Evolutionary conservation across 2,329 filamentous ascomycete species (phyloP), one percentile per base, ranked within the genome.

Genomic region (Hypomyces rosellus): DNA sequence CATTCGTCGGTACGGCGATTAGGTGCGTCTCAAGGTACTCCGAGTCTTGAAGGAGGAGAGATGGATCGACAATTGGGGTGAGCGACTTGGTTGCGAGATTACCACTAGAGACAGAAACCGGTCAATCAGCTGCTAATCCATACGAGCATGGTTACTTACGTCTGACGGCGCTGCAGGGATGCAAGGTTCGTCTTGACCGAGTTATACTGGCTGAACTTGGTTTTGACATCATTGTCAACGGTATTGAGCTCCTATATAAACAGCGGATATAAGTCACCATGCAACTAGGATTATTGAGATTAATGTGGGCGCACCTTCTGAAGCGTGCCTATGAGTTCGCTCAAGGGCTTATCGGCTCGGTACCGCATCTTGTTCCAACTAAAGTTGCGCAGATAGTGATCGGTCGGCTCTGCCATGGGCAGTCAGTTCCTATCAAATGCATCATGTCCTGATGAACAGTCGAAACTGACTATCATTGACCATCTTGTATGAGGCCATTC

Each of bases 321-420:
- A 52, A 99, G 74, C 38, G 84, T 85, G 67, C 90, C 87, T 60
- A 96, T 86, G 53, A 97, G 77, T 65, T 97, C 92, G 50, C 83
- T 80, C 54, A 99, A 80, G 46, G 92, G 82, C 68, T 92, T 95
- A 69, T 99, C 93, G 55, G 88, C 86, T 62, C 93, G 85, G 70
- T 97, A 99, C 67, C 96, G 93, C 71, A 95, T 89, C 71, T 93
- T 96, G 74, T 97, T 97, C 93, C 93, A 99, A 58, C 82, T 80
- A 70, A 97, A 99, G 49, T 80, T 85, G 64, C 85, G 82, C 42
- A 99, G 75, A 66, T 97, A 99, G 66, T 92, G 86, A 61, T 96
- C 92, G 54, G 92, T 90, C n/a, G 93, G 91, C 69, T 95, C 92
- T 97, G 66, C 34, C 51, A 54, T 30, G 46, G 58, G 68, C 57